Evolutionary conservation across 129 eudicot genomes (phyloP), one percentile per base, ranked within the genome.

Genomic region (Kitagawia praeruptora): DNA sequence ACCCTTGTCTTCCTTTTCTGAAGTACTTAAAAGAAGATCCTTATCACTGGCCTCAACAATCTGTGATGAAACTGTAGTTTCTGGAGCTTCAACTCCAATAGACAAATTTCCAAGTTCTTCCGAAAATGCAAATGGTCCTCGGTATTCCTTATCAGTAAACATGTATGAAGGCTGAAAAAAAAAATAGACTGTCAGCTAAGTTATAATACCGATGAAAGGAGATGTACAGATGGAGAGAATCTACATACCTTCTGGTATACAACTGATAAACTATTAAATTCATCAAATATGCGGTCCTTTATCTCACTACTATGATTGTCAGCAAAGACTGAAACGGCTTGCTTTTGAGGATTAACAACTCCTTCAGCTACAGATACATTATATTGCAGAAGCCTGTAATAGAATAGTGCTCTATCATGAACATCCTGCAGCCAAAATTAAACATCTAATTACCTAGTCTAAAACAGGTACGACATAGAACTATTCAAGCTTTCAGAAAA

Each of bases 261-360:
- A 67, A 95, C 96, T 73, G 98, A 88, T 13, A 95, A 87, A 75
- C 94, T 92, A 88, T 95, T 95, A 83, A 95, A 95, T 74, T 95
- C 98, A 47, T 95, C 98, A 78, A 95, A 95, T 79, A 95, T 92
- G 27, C 96, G 93, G 88, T 95, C 98, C 85, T 89, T 95, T 82
- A 95, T 90, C 85, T 95, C 98, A 54, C 88, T 92, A 84, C 90
- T 92, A 77, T 92, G 97, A 81, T 92, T 90, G 74, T 95, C 98
- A 18, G 98, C 98, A 82, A 95, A 95, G 74, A 90, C 98, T 2
- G 98, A 95, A 85, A 95, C 98, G 47, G 98, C 96, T 92, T 95
- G 98, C 87, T 95, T 95, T 70, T 93, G 87, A 77, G 98, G 98
- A 84, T 95, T 86, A 61, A 92, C 96, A 74, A 95, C 93, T 54